These are phyloP conservation scores for Trichoderma breve DNA, from an alignment of 2,329 filamentous ascomycete genomes.

Conservation along the genomic window DNA sequence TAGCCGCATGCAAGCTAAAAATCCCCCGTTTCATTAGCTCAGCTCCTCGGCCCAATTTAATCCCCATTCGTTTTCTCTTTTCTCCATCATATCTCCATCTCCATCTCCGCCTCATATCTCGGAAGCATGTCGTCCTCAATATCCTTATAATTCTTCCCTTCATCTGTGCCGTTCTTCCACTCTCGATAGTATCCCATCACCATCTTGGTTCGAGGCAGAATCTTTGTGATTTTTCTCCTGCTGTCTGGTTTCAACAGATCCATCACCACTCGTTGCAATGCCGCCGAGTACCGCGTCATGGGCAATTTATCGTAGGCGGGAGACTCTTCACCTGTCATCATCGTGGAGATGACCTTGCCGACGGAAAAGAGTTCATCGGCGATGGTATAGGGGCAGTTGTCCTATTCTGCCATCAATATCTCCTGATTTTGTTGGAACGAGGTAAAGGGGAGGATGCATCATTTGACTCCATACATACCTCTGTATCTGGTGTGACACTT, in stretches of 20 bases:
- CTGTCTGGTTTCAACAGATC: slow-evolving; percentile 27
- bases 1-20: not conserved
- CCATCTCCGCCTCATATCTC: slow-evolving; percentile 11
- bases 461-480: not conserved
- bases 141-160: slow-evolving; percentile 35
- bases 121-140: slow-evolving; percentile 27
- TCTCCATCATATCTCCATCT: not conserved
- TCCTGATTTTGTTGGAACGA: not conserved
- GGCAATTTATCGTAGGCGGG: slow-evolving; percentile 26
- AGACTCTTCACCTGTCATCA: slow-evolving; percentile 38
- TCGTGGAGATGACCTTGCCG: slow-evolving; percentile 39
- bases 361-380: slow-evolving; percentile 40
- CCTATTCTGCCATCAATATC: not conserved
- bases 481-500: not conserved
- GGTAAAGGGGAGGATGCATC: slow-evolving; percentile 13
- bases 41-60: not conserved
- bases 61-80: not conserved
- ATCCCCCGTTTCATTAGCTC: not conserved
- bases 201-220: slow-evolving; percentile 20
- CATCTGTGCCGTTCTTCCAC: slow-evolving; percentile 34
- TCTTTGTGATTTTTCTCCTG: not conserved
- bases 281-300: slow-evolving; percentile 30
- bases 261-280: slow-evolving; percentile 27
- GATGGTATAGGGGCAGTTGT: slow-evolving; percentile 31
- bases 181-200: slow-evolving; percentile 29